Percentiles rank a stretch among this genome's conserved stretches.
Evolutionary conservation across 176 grass and related monocot species (phyloP).

Genomic region (Juncus effusus): DNA sequence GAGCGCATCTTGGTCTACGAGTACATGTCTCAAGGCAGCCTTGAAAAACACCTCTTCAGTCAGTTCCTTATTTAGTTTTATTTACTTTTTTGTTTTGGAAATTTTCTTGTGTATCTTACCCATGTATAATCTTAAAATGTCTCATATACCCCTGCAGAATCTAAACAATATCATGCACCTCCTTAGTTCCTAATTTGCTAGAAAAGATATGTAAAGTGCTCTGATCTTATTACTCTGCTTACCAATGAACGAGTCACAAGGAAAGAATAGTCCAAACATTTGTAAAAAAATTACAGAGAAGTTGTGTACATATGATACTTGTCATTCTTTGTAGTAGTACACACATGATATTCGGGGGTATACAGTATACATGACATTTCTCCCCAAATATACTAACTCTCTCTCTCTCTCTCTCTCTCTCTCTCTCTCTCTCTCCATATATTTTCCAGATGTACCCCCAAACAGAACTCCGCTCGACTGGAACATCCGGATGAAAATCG

Average conservation of each 20-base stretch:
- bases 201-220: too few relatives aligned
- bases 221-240: too few relatives aligned
- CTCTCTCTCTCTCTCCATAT: neutral
- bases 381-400: slow-evolving; percentile 2
- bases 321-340: too few relatives aligned
- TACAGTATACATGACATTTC: too few relatives aligned
- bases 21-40: slow-evolving; percentile 43
- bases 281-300: too few relatives aligned
- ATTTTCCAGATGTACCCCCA: slow-evolving; percentile 15
- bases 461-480: slow-evolving; percentile 20
- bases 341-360: too few relatives aligned
- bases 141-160: neutral
- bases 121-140: neutral
- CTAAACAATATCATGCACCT: too few relatives aligned
- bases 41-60: slow-evolving; percentile 44
- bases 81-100: neutral
- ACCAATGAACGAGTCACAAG: too few relatives aligned
- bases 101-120: neutral
- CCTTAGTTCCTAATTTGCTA: too few relatives aligned
- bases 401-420: neutral
- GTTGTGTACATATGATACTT: too few relatives aligned
- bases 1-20: slow-evolving; percentile 43
- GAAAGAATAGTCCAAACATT: too few relatives aligned
- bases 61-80: slow-evolving; percentile 5
- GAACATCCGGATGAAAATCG: slow-evolving; percentile 28